Conservation (phyloP, 73 alveolate species). For the Uronychia binucleata region DNA sequence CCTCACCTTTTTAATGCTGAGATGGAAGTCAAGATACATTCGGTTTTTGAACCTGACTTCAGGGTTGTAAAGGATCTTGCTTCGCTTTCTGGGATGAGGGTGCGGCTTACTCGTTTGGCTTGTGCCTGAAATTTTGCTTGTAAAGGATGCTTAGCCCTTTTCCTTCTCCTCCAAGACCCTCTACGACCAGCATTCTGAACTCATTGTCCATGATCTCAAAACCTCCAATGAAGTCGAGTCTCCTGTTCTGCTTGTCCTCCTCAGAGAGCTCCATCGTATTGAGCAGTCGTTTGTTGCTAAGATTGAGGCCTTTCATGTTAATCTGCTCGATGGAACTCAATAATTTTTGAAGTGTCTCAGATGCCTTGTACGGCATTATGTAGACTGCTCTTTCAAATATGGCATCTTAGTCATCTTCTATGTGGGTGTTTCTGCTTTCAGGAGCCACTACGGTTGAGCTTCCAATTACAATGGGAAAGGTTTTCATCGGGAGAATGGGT, state of each 20-base stretch:
- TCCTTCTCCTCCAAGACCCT: slow-evolving; percentile 75
- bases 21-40: slow-evolving; percentile 67
- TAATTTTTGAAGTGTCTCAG: slow-evolving; percentile 48
- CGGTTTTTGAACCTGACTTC: slow-evolving; percentile 68
- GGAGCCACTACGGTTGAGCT: no score
- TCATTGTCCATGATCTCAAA: slow-evolving; percentile 69
- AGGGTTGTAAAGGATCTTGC: slow-evolving; percentile 61
- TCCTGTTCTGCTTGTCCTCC: slow-evolving; percentile 55
- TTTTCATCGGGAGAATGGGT: no score
- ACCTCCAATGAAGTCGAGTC: slow-evolving; percentile 68
- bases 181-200: slow-evolving; percentile 61
- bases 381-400: slow-evolving; percentile 70
- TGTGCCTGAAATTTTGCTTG: slow-evolving; percentile 45
- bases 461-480: no score
- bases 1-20: slow-evolving; percentile 61
- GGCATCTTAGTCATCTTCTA: no score
- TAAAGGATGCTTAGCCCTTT: slow-evolving; percentile 52
- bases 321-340: slow-evolving; percentile 44
- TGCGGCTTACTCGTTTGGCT: no score
- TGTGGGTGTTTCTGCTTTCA: no score
- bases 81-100: slow-evolving; percentile 26
- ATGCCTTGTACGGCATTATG: slow-evolving; percentile 65
- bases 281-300: slow-evolving; percentile 51
- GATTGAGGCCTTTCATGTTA: slow-evolving; percentile 58
- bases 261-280: slow-evolving; percentile 65